Conservation (phyloP, 805 yeast genomes). For the Wickerhamiella brachini region DNA sequence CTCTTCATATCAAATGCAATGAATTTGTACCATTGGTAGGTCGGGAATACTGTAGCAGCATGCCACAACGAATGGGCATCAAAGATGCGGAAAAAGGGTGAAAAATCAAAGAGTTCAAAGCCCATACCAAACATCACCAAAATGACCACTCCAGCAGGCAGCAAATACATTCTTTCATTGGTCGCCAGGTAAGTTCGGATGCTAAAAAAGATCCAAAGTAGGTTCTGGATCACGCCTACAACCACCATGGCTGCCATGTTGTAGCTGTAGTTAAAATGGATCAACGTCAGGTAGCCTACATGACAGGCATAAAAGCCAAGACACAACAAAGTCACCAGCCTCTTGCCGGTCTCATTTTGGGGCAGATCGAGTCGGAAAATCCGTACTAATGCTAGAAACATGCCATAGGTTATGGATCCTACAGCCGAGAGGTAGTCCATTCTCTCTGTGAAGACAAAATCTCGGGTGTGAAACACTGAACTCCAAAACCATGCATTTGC, state of each 20-base stretch:
- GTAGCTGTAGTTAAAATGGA: constrained; percentile 82
- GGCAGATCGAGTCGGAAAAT: constrained; percentile 42
- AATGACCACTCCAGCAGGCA: constrained; percentile 39
- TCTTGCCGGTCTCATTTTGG: constrained; percentile 20
- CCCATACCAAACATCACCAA: constrained; percentile 62
- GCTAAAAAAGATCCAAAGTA: constrained; percentile 31
- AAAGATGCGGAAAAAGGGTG: constrained; percentile 50
- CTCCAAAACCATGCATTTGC: constrained; percentile 84
- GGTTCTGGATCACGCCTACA: constrained; percentile 65
- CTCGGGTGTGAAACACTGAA: constrained; percentile 78
- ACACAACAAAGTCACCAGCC: constrained; percentile 31
- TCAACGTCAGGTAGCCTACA: constrained; percentile 42
- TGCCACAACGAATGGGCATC: constrained; percentile 98
- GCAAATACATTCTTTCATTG: constrained; percentile 28
- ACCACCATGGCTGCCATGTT: constrained; percentile 83
- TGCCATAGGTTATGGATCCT: constrained; percentile 66
- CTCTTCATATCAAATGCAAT: constrained; percentile 22
- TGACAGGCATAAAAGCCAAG: constrained; percentile 44
- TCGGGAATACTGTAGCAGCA: constrained; percentile 70
- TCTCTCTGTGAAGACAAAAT: constrained; percentile 63
- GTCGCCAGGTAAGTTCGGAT: constrained; percentile 16
- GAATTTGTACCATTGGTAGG: constrained; percentile 55
- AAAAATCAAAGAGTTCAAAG: constrained; percentile 83
- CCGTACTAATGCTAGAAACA: constrained; percentile 53
- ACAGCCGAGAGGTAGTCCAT: constrained; percentile 91